phyloP scores from a whole-genome alignment of 2,329 filamentous ascomycete genomes.

The Hymenoscyphus scutula region DNA sequence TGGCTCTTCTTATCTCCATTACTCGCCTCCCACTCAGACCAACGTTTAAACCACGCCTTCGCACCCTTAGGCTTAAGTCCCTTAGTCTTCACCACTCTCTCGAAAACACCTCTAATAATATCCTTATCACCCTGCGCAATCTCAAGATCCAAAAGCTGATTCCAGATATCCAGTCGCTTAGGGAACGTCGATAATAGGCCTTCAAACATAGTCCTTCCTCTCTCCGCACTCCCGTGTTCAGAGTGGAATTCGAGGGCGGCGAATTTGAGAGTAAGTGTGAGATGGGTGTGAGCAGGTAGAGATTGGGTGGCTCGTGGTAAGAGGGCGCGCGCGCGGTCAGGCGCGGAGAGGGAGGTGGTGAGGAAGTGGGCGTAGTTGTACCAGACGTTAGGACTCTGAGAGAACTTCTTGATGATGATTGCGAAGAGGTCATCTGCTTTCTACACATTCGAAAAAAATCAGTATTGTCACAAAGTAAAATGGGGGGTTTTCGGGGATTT shows the following conservation, averaged over 20 bases:
- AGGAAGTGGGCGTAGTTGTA: constrained; percentile 94
- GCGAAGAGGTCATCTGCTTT: constrained; percentile 89
- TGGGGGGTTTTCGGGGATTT: neutral
- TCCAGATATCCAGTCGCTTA: constrained; percentile 91
- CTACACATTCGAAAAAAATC: constrained; percentile 44
- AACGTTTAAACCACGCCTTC: constrained; percentile 85
- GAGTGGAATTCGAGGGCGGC: constrained; percentile 90
- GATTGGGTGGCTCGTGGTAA: constrained; percentile 83
- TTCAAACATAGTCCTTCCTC: constrained; percentile 92
- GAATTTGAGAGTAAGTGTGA: constrained; percentile 80
- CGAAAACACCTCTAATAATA: constrained; percentile 73
- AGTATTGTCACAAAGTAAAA: constrained; percentile 20
- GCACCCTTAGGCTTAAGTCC: constrained; percentile 79
- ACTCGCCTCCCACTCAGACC: constrained; percentile 84
- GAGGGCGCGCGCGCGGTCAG: constrained; percentile 73
- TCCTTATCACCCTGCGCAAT: constrained; percentile 56
- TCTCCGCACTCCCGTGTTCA: constrained; percentile 77
- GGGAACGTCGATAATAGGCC: constrained; percentile 79
- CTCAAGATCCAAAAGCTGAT: constrained; percentile 86
- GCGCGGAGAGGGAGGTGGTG: constrained; percentile 66
- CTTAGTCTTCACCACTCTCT: constrained; percentile 69
- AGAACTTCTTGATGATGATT: constrained; percentile 81
- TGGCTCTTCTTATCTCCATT: constrained; percentile 67
- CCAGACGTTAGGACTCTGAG: constrained; percentile 78
- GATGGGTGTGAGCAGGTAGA: constrained; percentile 62